Evolutionary conservation across 345 rosid species (phyloP), one percentile per base, ranked within the genome.

Genomic region (Rhizophora apiculata): DNA sequence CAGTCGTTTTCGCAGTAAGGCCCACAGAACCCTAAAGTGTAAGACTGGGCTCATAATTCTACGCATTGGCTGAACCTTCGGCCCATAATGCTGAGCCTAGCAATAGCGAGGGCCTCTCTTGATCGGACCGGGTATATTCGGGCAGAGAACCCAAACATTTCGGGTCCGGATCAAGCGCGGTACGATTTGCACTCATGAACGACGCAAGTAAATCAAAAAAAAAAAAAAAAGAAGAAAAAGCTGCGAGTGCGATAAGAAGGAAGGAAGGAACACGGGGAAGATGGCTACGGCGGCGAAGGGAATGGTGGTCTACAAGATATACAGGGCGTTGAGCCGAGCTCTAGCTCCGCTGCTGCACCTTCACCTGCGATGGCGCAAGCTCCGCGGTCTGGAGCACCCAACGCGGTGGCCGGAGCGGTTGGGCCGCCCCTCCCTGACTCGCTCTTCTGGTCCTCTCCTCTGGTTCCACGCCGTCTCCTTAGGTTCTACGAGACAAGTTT

Each of bases 401-500:
- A 79, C 58, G 56, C 96, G 98, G 8, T 88, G 93, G 96, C 83
- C 84, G 0, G 98, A 94, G 82, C 91, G 97, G 27, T 75, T 91
- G 22, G 98, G 97, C 57, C 81, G 67, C 34, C 81, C 98, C 36
- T 94, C 96, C 51, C 74, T 79, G 55, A 68, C 78, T 60, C 89
- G 98, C 0, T 91, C 95, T 0, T 79, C 89, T 4, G 97, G 96
- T 32, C 81, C 76, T 0, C 94, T 94, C 64, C 72, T 91, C 72
- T 93, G 98, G 96, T 89, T 93, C 80, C 98, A 89, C 78, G 96
- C 97, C 67, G 97, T 89, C 55, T 93, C 98, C 39, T 79, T 93
- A 82, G 96, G 92, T 88, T 43, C 6, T 10, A 6, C 34, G 27
- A 10, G 29, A 11, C 29, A 31, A 13, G 32, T 16, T 49, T 32